These are phyloP conservation scores for Lasiosphaeria hispida DNA, from an alignment of 495 filamentous ascomycete species.

Conservation along the genomic window DNA sequence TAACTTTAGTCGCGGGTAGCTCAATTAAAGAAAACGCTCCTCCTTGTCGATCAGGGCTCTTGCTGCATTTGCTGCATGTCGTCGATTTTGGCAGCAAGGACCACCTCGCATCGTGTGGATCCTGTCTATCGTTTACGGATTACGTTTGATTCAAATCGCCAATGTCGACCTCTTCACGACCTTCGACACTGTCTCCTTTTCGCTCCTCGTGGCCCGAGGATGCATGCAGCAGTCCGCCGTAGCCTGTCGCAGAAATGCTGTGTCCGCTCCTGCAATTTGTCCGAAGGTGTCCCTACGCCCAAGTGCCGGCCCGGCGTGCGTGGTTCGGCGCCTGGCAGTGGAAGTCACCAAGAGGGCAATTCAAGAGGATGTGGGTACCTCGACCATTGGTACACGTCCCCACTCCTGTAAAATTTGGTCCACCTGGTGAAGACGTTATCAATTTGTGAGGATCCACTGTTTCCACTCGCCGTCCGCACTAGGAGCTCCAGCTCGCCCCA, in stretches of 20 bases:
- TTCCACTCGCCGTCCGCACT: constrained; percentile 3
- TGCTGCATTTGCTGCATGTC: background rate
- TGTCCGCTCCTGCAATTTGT: constrained; percentile 13
- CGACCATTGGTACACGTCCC: constrained; percentile 22
- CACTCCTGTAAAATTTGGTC: constrained; percentile 29
- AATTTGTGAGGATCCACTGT: constrained; percentile 14
- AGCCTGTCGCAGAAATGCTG: constrained; percentile 1
- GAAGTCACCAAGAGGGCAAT: no score
- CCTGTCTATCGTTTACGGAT: background rate
- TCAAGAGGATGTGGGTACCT: constrained; percentile 6
- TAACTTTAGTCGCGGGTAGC: constrained; percentile 23
- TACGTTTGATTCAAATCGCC: background rate
- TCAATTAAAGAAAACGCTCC: constrained; percentile 11
- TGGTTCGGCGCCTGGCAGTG: no score
- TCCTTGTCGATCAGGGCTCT: constrained; percentile 24
- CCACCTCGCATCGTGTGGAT: constrained; percentile 11
- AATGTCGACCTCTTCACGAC: background rate
- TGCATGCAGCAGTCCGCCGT: background rate
- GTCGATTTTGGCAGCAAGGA: constrained; percentile 6
- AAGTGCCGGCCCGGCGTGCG: no score
- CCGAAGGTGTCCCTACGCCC: no score
- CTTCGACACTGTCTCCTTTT: background rate
- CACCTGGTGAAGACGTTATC: constrained; percentile 10
- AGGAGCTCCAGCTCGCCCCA: no score
- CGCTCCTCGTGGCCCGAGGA: background rate